These are phyloP conservation scores for Pyrus pyrifolia DNA, from an alignment of 306 rosid genomes.

Conservation along the genomic window DNA sequence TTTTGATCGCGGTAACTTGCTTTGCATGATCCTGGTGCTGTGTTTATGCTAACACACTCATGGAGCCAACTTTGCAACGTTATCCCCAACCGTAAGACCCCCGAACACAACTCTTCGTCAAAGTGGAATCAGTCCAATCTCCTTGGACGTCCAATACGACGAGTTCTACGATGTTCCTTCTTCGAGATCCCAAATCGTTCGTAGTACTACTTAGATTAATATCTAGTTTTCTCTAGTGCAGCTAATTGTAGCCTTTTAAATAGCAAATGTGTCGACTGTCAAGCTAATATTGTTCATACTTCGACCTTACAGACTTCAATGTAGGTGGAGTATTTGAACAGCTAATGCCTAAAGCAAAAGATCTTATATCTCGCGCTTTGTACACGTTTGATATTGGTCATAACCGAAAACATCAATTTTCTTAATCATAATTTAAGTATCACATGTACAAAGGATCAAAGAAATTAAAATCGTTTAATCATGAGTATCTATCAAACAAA, in stretches of 20 bases:
- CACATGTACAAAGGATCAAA: too few relatives aligned
- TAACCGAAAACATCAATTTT: background rate
- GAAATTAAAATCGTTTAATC: too few relatives aligned
- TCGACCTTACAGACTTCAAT: background rate
- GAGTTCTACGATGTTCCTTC: constrained; percentile 47
- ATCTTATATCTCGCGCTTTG: constrained; percentile 17
- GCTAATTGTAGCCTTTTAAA: too few relatives aligned
- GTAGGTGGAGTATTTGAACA: constrained; percentile 26
- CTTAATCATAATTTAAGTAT: too few relatives aligned
- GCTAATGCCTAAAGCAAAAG: constrained; percentile 23
- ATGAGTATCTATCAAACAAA: too few relatives aligned
- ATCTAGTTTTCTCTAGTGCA: background rate
- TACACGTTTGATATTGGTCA: constrained; percentile 41
- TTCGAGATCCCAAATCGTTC: constrained; percentile 32
- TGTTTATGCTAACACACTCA: background rate
- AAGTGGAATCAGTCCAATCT: constrained; percentile 65
- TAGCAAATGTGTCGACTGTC: too few relatives aligned
- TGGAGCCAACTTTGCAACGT: constrained; percentile 74
- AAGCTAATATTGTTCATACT: too few relatives aligned
- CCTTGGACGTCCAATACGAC: constrained; percentile 48
- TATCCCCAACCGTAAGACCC: constrained; percentile 59
- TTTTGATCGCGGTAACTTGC: too few relatives aligned
- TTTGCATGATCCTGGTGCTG: too few relatives aligned
- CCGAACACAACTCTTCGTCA: constrained; percentile 52
- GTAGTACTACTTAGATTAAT: background rate